Evolutionary conservation across 1,284 basidiomycete genomes (phyloP).

Genomic region (Sanghuangporus sanghuang): DNA sequence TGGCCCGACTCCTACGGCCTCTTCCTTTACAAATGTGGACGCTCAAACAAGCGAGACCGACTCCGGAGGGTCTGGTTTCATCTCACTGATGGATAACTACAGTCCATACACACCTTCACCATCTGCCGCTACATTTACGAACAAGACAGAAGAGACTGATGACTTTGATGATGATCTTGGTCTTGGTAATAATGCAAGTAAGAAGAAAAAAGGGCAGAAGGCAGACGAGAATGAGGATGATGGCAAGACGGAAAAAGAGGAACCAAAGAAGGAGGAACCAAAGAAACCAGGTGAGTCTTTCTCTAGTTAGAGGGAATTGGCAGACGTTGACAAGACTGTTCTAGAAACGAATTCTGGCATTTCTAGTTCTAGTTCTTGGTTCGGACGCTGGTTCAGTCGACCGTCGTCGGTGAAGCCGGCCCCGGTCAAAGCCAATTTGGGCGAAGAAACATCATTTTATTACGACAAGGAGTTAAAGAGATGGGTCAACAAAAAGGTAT

Average conservation of each 20-base stretch:
- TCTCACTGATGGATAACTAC: constrained; percentile 80
- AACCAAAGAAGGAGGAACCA: constrained; percentile 24
- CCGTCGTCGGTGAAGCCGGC: constrained; percentile 50
- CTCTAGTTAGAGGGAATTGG: background rate
- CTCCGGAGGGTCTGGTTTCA: constrained; percentile 56
- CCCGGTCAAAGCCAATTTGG: constrained; percentile 87
- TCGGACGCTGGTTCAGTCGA: constrained; percentile 69
- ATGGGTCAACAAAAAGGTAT: constrained; percentile 94
- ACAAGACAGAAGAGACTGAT: constrained; percentile 34
- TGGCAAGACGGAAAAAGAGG: constrained; percentile 24
- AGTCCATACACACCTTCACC: constrained; percentile 31
- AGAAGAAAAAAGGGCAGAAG: constrained; percentile 27
- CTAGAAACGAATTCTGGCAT: constrained; percentile 30
- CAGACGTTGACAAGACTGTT: constrained; percentile 7
- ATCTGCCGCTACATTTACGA: constrained; percentile 22
- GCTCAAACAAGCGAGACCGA: constrained; percentile 30
- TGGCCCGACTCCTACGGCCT: constrained; percentile 59
- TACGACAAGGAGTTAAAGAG: constrained; percentile 93
- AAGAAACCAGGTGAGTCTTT: constrained; percentile 34
- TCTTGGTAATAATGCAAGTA: constrained; percentile 69
- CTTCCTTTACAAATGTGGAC: constrained; percentile 54
- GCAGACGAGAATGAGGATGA: constrained; percentile 21
- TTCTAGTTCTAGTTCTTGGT: constrained; percentile 59
- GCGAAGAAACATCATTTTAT: constrained; percentile 88
- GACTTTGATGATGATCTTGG: constrained; percentile 89